Percentiles rank a stretch among this genome's conserved stretches.
Evolutionary conservation across 2,329 filamentous ascomycete species (phyloP).

Genomic region (Beauveria pseudobassiana): DNA sequence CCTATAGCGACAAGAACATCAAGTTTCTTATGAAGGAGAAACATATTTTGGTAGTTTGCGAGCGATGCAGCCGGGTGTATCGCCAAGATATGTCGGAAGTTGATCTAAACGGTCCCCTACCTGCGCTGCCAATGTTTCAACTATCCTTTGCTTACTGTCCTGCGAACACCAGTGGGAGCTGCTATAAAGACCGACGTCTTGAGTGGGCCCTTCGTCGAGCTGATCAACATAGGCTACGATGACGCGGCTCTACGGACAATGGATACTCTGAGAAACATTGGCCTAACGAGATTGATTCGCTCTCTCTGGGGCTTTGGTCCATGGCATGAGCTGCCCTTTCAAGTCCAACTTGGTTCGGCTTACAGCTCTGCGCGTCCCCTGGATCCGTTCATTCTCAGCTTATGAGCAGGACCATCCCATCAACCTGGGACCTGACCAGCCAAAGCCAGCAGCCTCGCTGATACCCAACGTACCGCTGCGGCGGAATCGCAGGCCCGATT

Average conservation of each 20-base stretch:
- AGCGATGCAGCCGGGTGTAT: background rate
- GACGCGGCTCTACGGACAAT: background rate
- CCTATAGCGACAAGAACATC: no score
- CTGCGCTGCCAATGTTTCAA: background rate
- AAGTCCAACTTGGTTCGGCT: background rate
- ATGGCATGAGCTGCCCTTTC: background rate
- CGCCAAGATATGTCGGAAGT: background rate
- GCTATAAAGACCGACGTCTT: background rate
- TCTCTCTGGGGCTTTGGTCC: background rate
- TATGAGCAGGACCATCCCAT: background rate
- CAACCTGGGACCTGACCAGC: background rate
- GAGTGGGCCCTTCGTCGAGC: background rate
- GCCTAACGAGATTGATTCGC: background rate
- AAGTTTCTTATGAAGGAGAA: no score
- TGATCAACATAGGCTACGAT: background rate
- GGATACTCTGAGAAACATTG: background rate
- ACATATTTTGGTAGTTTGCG: background rate
- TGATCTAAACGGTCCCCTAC: background rate
- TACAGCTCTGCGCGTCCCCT: background rate
- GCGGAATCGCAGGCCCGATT: no score
- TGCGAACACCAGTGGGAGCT: background rate
- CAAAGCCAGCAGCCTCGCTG: background rate
- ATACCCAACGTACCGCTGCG: no score
- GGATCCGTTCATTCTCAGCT: background rate
- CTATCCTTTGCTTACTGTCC: background rate